Conservation (phyloP, 441 rosid species). For the Melianthus villosus region DNA sequence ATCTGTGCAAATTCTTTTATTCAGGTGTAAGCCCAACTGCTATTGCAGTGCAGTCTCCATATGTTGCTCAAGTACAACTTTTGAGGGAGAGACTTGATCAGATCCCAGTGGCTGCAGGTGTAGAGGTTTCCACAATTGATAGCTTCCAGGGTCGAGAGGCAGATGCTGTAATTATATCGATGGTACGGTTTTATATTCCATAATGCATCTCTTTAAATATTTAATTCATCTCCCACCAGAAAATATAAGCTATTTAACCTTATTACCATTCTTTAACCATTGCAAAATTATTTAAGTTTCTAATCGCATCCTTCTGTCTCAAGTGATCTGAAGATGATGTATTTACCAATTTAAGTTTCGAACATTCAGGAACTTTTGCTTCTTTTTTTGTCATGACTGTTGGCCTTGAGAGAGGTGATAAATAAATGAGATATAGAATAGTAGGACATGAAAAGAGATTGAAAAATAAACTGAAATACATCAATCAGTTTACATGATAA, state of each 20-base stretch:
- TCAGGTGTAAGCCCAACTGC: constrained; percentile 70
- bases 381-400: no score
- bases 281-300: no score
- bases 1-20: constrained; percentile 5
- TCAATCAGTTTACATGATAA: no score
- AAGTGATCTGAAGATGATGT: no score
- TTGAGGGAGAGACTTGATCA: constrained; percentile 77
- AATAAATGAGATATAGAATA: no score
- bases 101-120: constrained; percentile 58
- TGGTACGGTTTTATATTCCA: constrained; percentile 62
- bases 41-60: constrained; percentile 86
- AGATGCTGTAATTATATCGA: constrained; percentile 91
- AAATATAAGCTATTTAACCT: neutral
- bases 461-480: no score
- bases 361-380: no score
- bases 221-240: neutral
- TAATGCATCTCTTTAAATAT: neutral
- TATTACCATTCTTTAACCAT: no score
- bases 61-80: constrained; percentile 94
- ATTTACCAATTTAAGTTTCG: no score
- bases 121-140: constrained; percentile 93
- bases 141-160: constrained; percentile 97
- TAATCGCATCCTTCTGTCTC: no score
- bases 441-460: no score
- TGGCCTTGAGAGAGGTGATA: no score